Conservation (phyloP, 495 filamentous ascomycete species). For the Aspergillus asperescens region DNA sequence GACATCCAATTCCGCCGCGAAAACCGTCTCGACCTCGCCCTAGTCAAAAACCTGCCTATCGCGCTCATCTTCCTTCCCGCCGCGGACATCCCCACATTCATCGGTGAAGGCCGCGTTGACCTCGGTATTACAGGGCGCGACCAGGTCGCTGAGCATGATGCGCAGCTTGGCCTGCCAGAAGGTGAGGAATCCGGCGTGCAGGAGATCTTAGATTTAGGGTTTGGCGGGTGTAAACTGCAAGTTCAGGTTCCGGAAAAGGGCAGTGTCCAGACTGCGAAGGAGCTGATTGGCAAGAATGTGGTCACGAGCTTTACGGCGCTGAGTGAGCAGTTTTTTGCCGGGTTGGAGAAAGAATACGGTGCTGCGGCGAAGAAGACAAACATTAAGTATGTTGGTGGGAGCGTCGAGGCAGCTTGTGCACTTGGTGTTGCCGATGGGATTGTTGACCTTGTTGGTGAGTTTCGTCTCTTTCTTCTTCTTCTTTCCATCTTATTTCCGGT, state of each 20-base stretch:
- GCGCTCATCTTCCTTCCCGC: conserved; percentile 96
- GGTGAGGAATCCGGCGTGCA: conserved; percentile 63
- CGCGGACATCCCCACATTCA: conserved; percentile 93
- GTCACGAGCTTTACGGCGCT: conserved; percentile 91
- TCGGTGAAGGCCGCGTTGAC: conserved; percentile 89
- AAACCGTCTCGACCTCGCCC: conserved; percentile 89
- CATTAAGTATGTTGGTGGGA: conserved; percentile 89
- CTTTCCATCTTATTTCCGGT: background rate
- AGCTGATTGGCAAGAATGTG: conserved; percentile 89
- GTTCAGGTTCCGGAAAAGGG: conserved; percentile 93
- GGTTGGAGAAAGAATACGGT: conserved; percentile 53
- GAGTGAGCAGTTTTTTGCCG: conserved; percentile 71
- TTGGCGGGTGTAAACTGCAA: conserved; percentile 87
- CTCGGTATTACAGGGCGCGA: conserved; percentile 92
- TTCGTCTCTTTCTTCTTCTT: background rate
- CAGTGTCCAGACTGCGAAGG: conserved; percentile 55
- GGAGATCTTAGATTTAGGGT: conserved; percentile 81
- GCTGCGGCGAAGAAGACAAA: conserved; percentile 50
- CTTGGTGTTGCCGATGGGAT: conserved; percentile 95
- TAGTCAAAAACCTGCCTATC: conserved; percentile 91
- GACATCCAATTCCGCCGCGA: conserved; percentile 96
- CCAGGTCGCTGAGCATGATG: conserved; percentile 87
- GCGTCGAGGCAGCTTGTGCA: conserved; percentile 94
- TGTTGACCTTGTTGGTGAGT: conserved; percentile 87
- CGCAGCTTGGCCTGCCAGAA: conserved; percentile 45